These are phyloP conservation scores for Schizothecium vesticola DNA, from an alignment of 495 filamentous ascomycete species.

Conservation along the genomic window DNA sequence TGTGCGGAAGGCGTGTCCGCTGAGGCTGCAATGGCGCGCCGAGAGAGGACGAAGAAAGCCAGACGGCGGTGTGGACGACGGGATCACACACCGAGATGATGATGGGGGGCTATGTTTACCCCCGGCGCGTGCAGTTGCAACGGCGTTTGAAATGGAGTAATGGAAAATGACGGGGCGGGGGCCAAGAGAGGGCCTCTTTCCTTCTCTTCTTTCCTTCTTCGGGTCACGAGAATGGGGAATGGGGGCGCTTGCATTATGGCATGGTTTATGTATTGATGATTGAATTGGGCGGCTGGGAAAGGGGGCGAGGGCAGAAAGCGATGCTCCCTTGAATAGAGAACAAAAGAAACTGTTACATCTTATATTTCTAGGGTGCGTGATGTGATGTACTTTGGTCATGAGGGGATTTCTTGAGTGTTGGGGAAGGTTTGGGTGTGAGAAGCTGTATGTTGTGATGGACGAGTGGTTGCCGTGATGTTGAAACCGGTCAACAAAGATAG, in stretches of 20 bases:
- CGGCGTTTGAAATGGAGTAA: background rate
- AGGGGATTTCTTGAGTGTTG: background rate
- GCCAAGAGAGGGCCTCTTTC: background rate
- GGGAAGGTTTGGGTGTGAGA: background rate
- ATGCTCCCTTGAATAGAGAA: background rate
- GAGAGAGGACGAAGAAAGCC: too few species aligned
- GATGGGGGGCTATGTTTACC: background rate
- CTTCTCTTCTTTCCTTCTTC: background rate
- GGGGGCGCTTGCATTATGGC: background rate
- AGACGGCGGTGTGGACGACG: too few species aligned
- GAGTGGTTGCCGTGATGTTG: background rate
- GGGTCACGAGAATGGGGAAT: background rate
- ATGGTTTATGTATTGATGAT: background rate
- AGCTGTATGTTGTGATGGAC: background rate
- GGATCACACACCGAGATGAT: background rate
- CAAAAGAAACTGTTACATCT: background rate
- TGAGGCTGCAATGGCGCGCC: too few species aligned
- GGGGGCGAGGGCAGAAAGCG: too few species aligned
- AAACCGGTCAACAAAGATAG: background rate
- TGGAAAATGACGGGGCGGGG: background rate
- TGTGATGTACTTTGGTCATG: background rate
- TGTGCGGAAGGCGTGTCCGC: background rate
- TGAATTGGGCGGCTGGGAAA: background rate
- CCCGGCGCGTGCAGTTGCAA: too few species aligned
- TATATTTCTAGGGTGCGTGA: background rate